A percentile compares a stretch with the other conserved stretches of the same genome.
These are phyloP conservation scores for Tetrapyrgos nigripes DNA, from an alignment of 1,284 basidiomycete species.

Conservation along the genomic window DNA sequence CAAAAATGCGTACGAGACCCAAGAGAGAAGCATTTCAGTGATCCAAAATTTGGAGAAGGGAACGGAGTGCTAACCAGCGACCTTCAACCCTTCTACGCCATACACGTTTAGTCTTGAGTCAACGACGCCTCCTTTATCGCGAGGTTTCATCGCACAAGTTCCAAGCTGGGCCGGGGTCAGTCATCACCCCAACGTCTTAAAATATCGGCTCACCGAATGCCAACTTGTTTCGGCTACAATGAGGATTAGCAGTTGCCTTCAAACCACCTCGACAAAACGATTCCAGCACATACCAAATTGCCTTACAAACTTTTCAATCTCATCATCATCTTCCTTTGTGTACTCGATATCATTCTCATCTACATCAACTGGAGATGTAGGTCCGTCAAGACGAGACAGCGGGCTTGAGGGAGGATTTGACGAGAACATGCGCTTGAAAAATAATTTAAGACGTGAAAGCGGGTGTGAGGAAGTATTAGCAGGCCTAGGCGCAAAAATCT, in stretches of 20 bases:
- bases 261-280: not conserved
- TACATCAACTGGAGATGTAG: conserved; percentile 15
- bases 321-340: conserved; percentile 46
- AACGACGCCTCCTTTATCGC: conserved; percentile 24
- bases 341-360: conserved; percentile 45
- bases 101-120: conserved; percentile 26
- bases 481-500: conserved; percentile 35
- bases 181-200: too few relatives aligned
- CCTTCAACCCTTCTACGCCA: conserved; percentile 23
- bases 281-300: conserved; percentile 27
- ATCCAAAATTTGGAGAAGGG: too few relatives aligned
- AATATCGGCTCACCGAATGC: conserved; percentile 10
- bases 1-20: too few relatives aligned
- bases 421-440: too few relatives aligned
- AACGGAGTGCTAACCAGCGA: conserved; percentile 15
- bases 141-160: conserved; percentile 27
- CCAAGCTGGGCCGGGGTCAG: conserved; percentile 1
- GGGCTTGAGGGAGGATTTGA: conserved; percentile 46
- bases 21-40: too few relatives aligned
- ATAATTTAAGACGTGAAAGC: conserved; percentile 36
- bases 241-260: not conserved
- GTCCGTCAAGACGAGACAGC: conserved; percentile 33
- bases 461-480: conserved; percentile 34
- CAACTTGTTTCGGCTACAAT: conserved; percentile 12
- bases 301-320: conserved; percentile 35